A percentile compares a stretch with the other conserved stretches of the same genome.
Conservation (phyloP, 305 asterid species). For the Salvia sclarea region DNA sequence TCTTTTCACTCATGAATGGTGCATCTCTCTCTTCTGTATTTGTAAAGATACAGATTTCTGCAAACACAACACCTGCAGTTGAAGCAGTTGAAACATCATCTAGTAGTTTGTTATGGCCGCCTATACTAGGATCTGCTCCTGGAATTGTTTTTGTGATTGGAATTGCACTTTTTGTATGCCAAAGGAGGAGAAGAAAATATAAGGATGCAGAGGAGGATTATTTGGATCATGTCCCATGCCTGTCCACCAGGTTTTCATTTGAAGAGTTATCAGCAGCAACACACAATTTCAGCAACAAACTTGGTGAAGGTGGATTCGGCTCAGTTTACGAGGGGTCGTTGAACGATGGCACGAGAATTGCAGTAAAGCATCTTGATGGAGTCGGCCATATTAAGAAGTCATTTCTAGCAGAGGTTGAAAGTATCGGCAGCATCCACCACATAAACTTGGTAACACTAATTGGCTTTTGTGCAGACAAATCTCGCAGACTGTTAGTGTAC, state of each 20-base stretch:
- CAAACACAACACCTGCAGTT: neutral
- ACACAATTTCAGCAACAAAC: constrained; percentile 38
- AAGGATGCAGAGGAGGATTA: constrained; percentile 48
- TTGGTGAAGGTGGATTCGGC: constrained; percentile 52
- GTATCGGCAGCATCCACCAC: constrained; percentile 51
- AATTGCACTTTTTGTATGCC: neutral
- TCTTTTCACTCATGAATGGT: constrained; percentile 43
- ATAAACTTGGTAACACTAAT: constrained; percentile 43
- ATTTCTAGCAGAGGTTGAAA: constrained; percentile 49
- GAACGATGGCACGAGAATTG: constrained; percentile 35
- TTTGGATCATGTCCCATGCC: constrained; percentile 47
- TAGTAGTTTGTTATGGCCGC: constrained; percentile 22
- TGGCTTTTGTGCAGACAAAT: constrained; percentile 50
- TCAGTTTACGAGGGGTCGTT: constrained; percentile 41
- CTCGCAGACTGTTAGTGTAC: constrained; percentile 44
- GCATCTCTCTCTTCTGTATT: constrained; percentile 32
- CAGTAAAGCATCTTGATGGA: constrained; percentile 50
- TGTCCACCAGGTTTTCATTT: constrained; percentile 44
- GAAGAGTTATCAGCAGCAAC: constrained; percentile 37
- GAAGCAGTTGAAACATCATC: neutral
- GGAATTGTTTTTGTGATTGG: constrained; percentile 19
- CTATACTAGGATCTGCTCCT: constrained; percentile 30
- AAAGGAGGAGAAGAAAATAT: constrained; percentile 23
- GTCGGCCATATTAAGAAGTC: constrained; percentile 41
- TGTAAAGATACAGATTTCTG: constrained; percentile 32